These are phyloP conservation scores for Meira nashicola DNA, from an alignment of 1,284 basidiomycete genomes.

Conservation along the genomic window DNA sequence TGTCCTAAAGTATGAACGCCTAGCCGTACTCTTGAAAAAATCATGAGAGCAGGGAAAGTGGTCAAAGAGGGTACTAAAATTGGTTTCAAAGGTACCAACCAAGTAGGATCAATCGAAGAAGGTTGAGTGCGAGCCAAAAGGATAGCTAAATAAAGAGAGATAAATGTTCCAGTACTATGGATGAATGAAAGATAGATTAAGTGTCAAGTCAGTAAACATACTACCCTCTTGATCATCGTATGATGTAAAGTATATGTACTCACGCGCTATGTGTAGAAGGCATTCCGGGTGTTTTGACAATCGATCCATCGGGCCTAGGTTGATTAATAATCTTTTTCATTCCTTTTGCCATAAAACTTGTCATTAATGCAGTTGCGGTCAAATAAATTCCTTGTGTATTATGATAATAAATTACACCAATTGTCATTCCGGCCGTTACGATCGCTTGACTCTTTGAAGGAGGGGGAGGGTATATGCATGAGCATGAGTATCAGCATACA, in stretches of 20 bases:
- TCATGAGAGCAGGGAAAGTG: slow-evolving; percentile 12
- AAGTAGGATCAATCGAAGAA: not conserved
- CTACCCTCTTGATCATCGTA: not conserved
- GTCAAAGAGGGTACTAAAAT: slow-evolving; percentile 1
- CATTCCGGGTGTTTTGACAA: slow-evolving; percentile 18
- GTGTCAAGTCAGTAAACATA: not conserved
- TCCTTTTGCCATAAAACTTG: slow-evolving; percentile 15
- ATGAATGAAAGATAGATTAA: not conserved
- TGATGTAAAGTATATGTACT: not conserved
- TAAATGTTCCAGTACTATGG: slow-evolving; percentile 15
- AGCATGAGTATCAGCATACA: not conserved
- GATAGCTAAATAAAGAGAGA: slow-evolving; percentile 12
- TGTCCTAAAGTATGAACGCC: slow-evolving; percentile 18
- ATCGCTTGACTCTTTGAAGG: slow-evolving; percentile 12
- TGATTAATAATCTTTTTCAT: slow-evolving; percentile 20
- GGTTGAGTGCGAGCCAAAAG: slow-evolving; percentile 6
- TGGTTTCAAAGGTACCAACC: not conserved
- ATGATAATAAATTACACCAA: slow-evolving; percentile 13
- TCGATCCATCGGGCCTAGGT: slow-evolving; percentile 15
- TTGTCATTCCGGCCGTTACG: slow-evolving; percentile 14
- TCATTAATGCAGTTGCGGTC: slow-evolving; percentile 5
- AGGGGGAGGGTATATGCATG: not conserved
- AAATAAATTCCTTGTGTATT: slow-evolving; percentile 10
- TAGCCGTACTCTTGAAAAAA: slow-evolving; percentile 18
- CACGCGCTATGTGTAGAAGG: slow-evolving; percentile 19